A percentile compares a stretch with the other conserved stretches of the same genome.
phyloP scores from a whole-genome alignment of 495 filamentous ascomycete species.

The Margaritispora aquatica region DNA sequence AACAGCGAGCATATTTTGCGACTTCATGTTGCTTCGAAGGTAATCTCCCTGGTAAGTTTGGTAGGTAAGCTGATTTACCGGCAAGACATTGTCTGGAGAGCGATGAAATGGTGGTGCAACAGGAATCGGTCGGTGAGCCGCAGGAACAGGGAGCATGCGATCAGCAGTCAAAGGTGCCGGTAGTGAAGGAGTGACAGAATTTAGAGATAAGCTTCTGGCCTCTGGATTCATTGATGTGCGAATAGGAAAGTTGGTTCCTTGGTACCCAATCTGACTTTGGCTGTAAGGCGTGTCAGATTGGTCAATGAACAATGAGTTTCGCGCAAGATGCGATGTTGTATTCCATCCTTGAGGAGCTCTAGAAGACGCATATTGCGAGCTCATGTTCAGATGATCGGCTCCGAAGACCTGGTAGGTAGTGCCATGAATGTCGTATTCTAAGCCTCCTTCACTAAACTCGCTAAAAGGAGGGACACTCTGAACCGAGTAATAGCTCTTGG shows the following conservation, averaged over 20 bases:
- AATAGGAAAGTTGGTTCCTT: constrained; percentile 17
- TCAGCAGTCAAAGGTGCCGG: constrained; percentile 31
- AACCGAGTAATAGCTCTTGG: constrained; percentile 23
- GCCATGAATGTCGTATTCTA: constrained; percentile 34
- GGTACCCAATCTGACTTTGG: constrained; percentile 13
- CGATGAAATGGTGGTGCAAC: constrained; percentile 23
- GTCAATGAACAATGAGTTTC: constrained; percentile 10
- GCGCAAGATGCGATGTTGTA: constrained; percentile 23
- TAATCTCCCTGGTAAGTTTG: constrained; percentile 10
- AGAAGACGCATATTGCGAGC: constrained; percentile 25
- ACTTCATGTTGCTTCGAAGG: background rate
- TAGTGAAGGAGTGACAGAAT: constrained; percentile 30
- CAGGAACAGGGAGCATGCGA: constrained; percentile 34
- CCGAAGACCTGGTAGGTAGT: constrained; percentile 26
- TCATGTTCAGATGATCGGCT: constrained; percentile 24
- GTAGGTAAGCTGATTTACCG: background rate
- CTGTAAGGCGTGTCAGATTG: constrained; percentile 16
- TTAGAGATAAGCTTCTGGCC: background rate
- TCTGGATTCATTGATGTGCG: background rate
- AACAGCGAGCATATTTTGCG: background rate
- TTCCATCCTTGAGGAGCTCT: constrained; percentile 28
- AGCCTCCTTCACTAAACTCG: constrained; percentile 31
- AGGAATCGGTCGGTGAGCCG: constrained; percentile 19
- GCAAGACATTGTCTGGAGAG: constrained; percentile 1
- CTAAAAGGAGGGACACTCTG: constrained; percentile 6